Conservation (phyloP, 495 filamentous ascomycete genomes). For the Neurospora sp. region DNA sequence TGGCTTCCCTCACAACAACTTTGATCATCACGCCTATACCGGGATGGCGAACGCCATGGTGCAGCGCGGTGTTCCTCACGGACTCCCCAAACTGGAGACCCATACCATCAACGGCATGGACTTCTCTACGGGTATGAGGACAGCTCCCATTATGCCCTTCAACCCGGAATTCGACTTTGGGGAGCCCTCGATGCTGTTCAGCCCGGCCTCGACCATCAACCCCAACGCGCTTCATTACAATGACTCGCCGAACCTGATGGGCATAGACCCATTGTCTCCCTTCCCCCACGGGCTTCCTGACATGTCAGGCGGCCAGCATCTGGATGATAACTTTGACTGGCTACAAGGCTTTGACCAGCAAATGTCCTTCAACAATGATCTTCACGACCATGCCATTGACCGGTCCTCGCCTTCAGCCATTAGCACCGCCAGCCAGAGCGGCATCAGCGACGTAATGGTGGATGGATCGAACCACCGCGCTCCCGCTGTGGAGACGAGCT, state of each 20-base stretch:
- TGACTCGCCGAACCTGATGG: conserved; percentile 66
- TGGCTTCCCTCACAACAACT: conserved; percentile 49
- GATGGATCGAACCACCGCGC: conserved; percentile 62
- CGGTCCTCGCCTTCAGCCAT: conserved; percentile 92
- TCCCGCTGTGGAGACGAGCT: conserved; percentile 32
- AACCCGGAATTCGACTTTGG: conserved; percentile 58
- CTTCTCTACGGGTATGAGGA: conserved; percentile 58
- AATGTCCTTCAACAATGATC: conserved; percentile 54
- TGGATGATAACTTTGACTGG: conserved; percentile 80
- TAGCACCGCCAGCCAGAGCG: conserved; percentile 84
- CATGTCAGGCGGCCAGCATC: conserved; percentile 43
- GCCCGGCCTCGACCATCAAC: conserved; percentile 67
- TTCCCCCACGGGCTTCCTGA: conserved; percentile 57
- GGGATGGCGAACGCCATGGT: conserved; percentile 61
- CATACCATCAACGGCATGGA: conserved; percentile 46
- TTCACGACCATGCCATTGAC: conserved; percentile 70
- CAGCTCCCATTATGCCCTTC: conserved; percentile 68
- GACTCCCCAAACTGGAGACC: conserved; percentile 77
- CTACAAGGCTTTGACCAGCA: conserved; percentile 70
- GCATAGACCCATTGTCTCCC: conserved; percentile 63
- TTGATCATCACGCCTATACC: conserved; percentile 40
- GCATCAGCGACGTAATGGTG: conserved; percentile 85
- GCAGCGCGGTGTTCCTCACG: conserved; percentile 49
- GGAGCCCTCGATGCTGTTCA: conserved; percentile 57
- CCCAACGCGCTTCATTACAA: conserved; percentile 90